phyloP scores from a whole-genome alignment of 352 stramenopile genomes.

The Nothophytophthora sp. region DNA sequence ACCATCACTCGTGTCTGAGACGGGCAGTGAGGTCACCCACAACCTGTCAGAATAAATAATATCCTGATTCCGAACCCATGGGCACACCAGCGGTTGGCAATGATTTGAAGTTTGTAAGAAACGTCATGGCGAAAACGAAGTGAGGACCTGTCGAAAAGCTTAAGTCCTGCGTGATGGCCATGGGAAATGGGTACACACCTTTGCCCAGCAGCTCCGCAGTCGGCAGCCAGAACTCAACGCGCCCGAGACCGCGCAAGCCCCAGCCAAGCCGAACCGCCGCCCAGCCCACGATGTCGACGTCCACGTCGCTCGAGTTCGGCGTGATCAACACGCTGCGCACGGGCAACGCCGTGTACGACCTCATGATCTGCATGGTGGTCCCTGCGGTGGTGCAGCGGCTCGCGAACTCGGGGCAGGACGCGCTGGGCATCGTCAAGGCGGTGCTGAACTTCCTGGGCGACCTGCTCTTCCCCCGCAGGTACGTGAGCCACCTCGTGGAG shows the following conservation, averaged over 20 bases:
- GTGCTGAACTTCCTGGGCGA: constrained; percentile 9
- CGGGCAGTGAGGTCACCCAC: no score
- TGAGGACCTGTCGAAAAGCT: no score
- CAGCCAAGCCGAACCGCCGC: background rate
- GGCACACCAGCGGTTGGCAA: no score
- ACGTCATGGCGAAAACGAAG: no score
- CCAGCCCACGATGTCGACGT: constrained; percentile 21
- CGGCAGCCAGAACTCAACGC: constrained; percentile 10
- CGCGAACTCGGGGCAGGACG: constrained; percentile 15
- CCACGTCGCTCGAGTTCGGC: constrained; percentile 36
- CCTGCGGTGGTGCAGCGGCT: constrained; percentile 43
- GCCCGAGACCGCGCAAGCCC: constrained; percentile 3
- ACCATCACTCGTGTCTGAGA: no score
- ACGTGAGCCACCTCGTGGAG: constrained; percentile 27
- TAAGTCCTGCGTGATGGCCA: no score
- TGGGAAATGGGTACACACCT: no score
- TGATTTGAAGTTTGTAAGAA: no score
- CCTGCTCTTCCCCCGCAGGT: constrained; percentile 3
- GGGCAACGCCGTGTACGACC: constrained; percentile 47
- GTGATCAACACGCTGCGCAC: constrained; percentile 56
- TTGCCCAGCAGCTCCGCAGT: no score
- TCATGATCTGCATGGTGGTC: constrained; percentile 58
- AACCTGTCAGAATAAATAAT: no score
- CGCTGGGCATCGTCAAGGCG: constrained; percentile 4
- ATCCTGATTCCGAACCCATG: no score